Conservation (phyloP, 2,329 filamentous ascomycete species). For the Cladobotryum mycophilum region DNA sequence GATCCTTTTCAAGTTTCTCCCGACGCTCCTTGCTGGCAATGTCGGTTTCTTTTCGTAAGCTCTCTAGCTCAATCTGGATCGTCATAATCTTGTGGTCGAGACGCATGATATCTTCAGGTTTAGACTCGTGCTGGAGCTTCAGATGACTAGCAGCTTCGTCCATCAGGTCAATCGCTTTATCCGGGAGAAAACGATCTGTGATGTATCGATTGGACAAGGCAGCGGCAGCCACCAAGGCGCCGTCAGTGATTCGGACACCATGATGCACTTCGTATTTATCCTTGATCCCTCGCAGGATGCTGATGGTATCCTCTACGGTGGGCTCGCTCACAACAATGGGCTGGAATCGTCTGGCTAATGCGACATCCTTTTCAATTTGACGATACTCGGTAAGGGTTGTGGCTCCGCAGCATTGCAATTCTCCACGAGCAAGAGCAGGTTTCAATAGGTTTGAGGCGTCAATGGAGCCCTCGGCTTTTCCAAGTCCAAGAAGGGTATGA, state of each 20-base stretch:
- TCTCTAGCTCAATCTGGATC: slow-evolving; percentile 94
- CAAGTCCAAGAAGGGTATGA: slow-evolving; percentile 83
- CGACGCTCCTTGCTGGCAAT: slow-evolving; percentile 80
- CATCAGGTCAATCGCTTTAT: slow-evolving; percentile 95
- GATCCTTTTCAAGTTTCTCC: slow-evolving; percentile 72
- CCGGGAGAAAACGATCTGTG: slow-evolving; percentile 88
- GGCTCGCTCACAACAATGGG: slow-evolving; percentile 92
- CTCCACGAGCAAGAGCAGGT: slow-evolving; percentile 84
- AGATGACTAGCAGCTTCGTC: slow-evolving; percentile 91
- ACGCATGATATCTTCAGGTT: slow-evolving; percentile 87
- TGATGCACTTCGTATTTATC: slow-evolving; percentile 97
- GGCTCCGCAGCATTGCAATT: slow-evolving; percentile 90
- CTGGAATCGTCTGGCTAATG: slow-evolving; percentile 86
- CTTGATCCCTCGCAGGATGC: slow-evolving; percentile 92
- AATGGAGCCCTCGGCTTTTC: slow-evolving; percentile 92
- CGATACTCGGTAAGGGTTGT: slow-evolving; percentile 92
- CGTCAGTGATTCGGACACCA: slow-evolving; percentile 89
- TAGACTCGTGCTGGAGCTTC: slow-evolving; percentile 90
- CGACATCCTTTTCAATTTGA: slow-evolving; percentile 91
- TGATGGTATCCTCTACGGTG: slow-evolving; percentile 85
- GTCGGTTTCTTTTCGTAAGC: slow-evolving; percentile 88
- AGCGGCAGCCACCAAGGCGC: slow-evolving; percentile 84
- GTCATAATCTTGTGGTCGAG: slow-evolving; percentile 95
- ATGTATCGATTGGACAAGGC: slow-evolving; percentile 94
- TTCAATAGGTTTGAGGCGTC: slow-evolving; percentile 94